Evolutionary conservation across 257 asterid genomes (phyloP), one percentile per base, ranked within the genome.

Genomic region (Penstemon davidsonii): DNA sequence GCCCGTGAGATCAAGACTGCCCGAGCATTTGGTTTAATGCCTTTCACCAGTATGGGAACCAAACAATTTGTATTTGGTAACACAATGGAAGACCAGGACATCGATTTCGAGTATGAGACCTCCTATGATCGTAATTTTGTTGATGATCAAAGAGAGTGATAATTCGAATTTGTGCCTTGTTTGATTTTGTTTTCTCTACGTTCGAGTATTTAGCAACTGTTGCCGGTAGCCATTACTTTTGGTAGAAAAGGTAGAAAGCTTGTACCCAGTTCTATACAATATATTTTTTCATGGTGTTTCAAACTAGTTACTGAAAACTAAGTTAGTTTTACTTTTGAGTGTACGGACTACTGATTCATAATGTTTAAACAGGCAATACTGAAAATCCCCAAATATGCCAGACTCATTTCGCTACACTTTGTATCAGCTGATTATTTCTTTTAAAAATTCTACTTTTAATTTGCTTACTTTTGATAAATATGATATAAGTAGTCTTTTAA

Each of bases 1-100:
- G 89, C 86, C 5, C 89, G 89, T 58, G 98, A 87, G 84, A 92
- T 92, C 80, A 90, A 92, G 84, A 92, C 99, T 60, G 98, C 98
- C 40, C 84, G 99, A 36, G 91, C 96, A 57, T 94, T 94, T 54
- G 96, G 99, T 60, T 85, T 94, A 60, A 78, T 94, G 93, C 99
- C 99, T 3, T 94, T 94, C 86, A 91, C 97, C 64, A 81, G 95
- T 37, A 91, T 94, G 99, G 98, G 99, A 50, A 87, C 93, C 43
- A 94, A 94, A 77, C 85, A 77, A 0, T 91, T 91, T 50, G 64
- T 37, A 5, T 84, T 56, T 53, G 96, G 95, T 8, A 43, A 7
- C 61, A 78, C 99, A 5, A 94, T 94, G 99, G 94, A 94, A 76
- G 69, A 77, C 44, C 70, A 18, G 44, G 88, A 73, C 0, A 60